Base-by-base conservation (phyloP, 352 stramenopile species). In the Globisporangium iwayamae region DNA sequence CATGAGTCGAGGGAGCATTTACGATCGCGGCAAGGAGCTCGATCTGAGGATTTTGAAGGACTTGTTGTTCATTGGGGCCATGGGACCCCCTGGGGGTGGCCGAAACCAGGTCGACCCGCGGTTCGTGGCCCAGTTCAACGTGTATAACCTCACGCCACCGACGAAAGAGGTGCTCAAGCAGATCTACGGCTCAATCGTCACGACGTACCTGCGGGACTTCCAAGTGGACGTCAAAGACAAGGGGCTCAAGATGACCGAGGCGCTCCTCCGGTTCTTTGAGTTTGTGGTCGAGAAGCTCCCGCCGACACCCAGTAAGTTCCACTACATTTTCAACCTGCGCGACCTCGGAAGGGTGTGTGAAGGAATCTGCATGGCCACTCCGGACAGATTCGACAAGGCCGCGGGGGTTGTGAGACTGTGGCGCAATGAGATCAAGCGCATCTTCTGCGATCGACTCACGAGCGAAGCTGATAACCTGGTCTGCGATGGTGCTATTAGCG, bases 261-360 rank as follows among this genome's bases (percentile, higher is more conserved):
- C 81, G 4, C 85, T 96, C 7, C 71, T 98, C 8, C 70, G 81
- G 5, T 82, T 98, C 25, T 98, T 97, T 61, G 79, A 95, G 46
- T 91, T 94, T 50, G 90, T 94, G 11, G 56, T 97, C 1, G 91
- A 98, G 39, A 94, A 93, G 55, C 70, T 98, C 11, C 94, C 92
- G 5, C 92, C 94, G 0, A 98, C 94, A 14, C 94, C 94, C 22
- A 96, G 89, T 39, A 98, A 98, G 65, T 98, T 98, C 58, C 94
- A 98, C 71, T 98, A 98, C 71, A 98, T 98, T 56, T 98, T 98
- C 72, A 98, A 98, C 48, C 73, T 98, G n/a, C 83, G 96, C 0
- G 96, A 98, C 62, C 71, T 98, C 14, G 93, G 87, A 0, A 85
- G 96, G 10, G 93, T 99, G 2, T 98, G 93, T 51, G 93, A 99